Evolutionary conservation across 2,329 filamentous ascomycete species (phyloP).

Genomic region (Neofusicoccum sp.): DNA sequence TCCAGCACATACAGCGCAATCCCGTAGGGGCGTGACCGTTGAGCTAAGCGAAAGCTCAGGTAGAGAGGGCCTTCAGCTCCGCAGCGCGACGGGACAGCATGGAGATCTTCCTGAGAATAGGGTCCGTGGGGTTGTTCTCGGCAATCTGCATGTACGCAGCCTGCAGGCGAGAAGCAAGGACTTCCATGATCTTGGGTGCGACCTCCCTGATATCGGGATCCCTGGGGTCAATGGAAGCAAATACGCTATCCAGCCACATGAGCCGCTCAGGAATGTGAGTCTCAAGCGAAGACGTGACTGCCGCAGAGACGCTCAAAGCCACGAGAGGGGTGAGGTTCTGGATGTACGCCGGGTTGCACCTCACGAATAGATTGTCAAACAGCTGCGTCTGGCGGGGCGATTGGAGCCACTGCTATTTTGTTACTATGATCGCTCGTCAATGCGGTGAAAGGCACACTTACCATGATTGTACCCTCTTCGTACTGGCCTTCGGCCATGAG

Average conservation of each 20-base stretch:
- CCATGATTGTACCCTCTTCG: slow-evolving; percentile 47
- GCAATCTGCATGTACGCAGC: slow-evolving; percentile 57
- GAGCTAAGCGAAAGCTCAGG: background rate
- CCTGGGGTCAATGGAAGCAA: slow-evolving; percentile 54
- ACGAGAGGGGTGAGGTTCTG: slow-evolving; percentile 56
- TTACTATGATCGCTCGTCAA: slow-evolving; percentile 7
- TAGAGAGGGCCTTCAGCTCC: slow-evolving; percentile 22
- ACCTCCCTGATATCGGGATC: slow-evolving; percentile 57
- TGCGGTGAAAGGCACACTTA: slow-evolving; percentile 21
- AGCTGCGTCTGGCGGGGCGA: slow-evolving; percentile 57
- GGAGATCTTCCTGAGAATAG: slow-evolving; percentile 53
- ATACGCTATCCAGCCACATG: slow-evolving; percentile 57
- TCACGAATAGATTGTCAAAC: slow-evolving; percentile 62
- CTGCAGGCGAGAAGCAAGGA: slow-evolving; percentile 57
- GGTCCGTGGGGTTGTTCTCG: slow-evolving; percentile 51
- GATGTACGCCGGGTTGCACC: slow-evolving; percentile 57
- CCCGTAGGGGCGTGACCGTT: background rate
- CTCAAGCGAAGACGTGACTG: slow-evolving; percentile 57
- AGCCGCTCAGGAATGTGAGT: slow-evolving; percentile 56
- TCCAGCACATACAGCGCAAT: background rate
- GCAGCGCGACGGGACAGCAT: slow-evolving; percentile 39
- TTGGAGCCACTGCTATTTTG: slow-evolving; percentile 58
- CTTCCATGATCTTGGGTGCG: slow-evolving; percentile 59
- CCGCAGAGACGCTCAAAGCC: slow-evolving; percentile 59
- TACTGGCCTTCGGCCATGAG: slow-evolving; percentile 58